Base-by-base conservation (phyloP, 345 rosid species). In the Eucalyptus pauciflora region DNA sequence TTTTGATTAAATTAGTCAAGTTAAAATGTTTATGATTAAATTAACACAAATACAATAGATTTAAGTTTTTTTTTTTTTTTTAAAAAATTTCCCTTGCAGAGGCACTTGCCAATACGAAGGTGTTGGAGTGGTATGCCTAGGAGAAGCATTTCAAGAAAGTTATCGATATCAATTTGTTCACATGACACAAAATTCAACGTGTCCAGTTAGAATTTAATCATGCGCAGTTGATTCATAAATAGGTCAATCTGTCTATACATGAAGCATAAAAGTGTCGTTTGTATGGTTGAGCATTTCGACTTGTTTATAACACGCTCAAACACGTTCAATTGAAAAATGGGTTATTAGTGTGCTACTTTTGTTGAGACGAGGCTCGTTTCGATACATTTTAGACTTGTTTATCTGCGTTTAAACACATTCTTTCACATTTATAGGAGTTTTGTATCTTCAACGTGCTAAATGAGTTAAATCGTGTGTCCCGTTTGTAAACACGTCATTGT, bases 91-190 rank as follows among this genome's bases (percentile, higher is more conserved):
- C 27, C 27, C 27, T 88, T 17, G 29, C 91, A 1, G 95, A 94
- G 87, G 92, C 94, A 18, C 93, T 95, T 18, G 89, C 88, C 7
- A 93, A 92, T 43, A 94, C 92, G 92, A 95, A 92, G 90, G 24
- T 52, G 10, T 52, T 52, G 87, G 94, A 95, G 89, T 50, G 94
- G 89, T 90, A 93, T 87, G 95, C 95, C 12, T 93, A 95, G 94
- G 95, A 95, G 86, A 90, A 79, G 8, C 92, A 91, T 86, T 94
- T 94, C 91, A 91, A 90, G 92, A 91, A 92, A 33, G 89, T 90
- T 7, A 91, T 93, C 5, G 90, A 90, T 22, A 33, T 3, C 6
- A 10, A 67, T 18, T 31, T 17, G 12, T 17, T 33, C 45, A 17
- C 45, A 17, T 0, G 1, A 15, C 5, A 8, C 0, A 1, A 64